A percentile compares a stretch with the other conserved stretches of the same genome.
Conservation (phyloP, 2,329 filamentous ascomycete species). For the Aureobasidium sp. region DNA sequence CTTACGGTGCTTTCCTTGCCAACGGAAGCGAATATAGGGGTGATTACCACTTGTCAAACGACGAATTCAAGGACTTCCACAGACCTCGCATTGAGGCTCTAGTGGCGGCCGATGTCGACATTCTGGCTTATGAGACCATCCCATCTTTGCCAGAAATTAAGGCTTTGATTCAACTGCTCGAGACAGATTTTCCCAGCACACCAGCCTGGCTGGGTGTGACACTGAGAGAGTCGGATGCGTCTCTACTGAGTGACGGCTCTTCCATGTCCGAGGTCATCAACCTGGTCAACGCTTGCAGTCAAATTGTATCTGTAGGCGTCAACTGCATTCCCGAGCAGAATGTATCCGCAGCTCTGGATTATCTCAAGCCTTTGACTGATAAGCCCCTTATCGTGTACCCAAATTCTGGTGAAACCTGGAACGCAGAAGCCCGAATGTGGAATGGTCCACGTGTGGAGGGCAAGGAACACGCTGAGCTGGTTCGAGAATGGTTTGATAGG, state of each 20-base stretch:
- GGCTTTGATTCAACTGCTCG: constrained; percentile 32
- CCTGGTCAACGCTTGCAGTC: constrained; percentile 21
- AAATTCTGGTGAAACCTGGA: constrained; percentile 40
- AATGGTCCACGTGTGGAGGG: constrained; percentile 18
- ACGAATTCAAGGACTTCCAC: constrained; percentile 34
- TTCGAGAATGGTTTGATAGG: constrained; percentile 25
- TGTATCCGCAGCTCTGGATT: constrained; percentile 26
- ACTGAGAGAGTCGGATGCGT: constrained; percentile 22
- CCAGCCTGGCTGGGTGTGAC: constrained; percentile 37
- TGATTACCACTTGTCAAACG: constrained; percentile 27
- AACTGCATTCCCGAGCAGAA: constrained; percentile 35
- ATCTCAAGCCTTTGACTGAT: constrained; percentile 23
- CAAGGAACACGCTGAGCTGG: constrained; percentile 21
- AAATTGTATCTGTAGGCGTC: constrained; percentile 36
- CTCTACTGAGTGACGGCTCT: constrained; percentile 35
- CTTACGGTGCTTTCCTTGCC: constrained; percentile 40
- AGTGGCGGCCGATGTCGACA: constrained; percentile 32
- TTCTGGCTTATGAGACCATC: constrained; percentile 39
- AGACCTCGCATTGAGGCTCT: constrained; percentile 34
- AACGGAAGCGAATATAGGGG: constrained; percentile 40
- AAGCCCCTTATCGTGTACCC: constrained; percentile 34
- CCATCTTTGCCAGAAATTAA: constrained; percentile 32
- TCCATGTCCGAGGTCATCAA: constrained; percentile 25
- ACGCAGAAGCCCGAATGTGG: constrained; percentile 32
- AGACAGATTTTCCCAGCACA: constrained; percentile 27